These are phyloP conservation scores for Phellinidium pouzarii DNA, from an alignment of 1,284 basidiomycete species.

Conservation along the genomic window DNA sequence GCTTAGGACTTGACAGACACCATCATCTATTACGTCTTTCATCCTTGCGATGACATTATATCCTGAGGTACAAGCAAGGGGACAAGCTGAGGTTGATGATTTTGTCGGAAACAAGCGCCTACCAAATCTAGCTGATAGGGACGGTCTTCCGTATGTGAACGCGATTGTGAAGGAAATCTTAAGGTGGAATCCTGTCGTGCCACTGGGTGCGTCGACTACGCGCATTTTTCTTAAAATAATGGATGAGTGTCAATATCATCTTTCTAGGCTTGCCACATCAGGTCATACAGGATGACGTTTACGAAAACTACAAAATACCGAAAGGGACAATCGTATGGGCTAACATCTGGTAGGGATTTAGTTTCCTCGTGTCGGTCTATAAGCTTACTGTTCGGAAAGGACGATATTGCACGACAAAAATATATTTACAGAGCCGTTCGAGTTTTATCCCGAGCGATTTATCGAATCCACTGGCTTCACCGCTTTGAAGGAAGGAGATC, in stretches of 20 bases:
- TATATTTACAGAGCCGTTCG: conserved; percentile 12
- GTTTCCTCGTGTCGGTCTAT: conserved; percentile 9
- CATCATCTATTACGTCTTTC: conserved; percentile 21
- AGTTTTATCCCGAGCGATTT: conserved; percentile 20
- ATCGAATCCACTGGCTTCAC: background rate
- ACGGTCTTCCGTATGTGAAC: conserved; percentile 29
- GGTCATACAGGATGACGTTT: conserved; percentile 27
- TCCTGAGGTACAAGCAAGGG: conserved; percentile 21
- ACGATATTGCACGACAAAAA: conserved; percentile 19
- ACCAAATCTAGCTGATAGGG: conserved; percentile 29
- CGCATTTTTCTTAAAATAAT: background rate
- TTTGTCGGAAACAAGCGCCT: conserved; percentile 28
- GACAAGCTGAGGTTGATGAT: conserved; percentile 30
- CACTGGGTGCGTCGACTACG: background rate
- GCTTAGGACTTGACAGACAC: conserved; percentile 3
- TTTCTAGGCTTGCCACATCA: conserved; percentile 27
- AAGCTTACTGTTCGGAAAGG: conserved; percentile 9
- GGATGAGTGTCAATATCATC: background rate
- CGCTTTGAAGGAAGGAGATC: background rate
- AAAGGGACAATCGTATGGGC: conserved; percentile 30
- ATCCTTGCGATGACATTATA: conserved; percentile 21
- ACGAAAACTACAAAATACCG: conserved; percentile 23
- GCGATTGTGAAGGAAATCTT: conserved; percentile 27
- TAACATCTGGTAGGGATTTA: conserved; percentile 29
- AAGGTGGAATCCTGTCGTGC: conserved; percentile 23